Base-by-base conservation (phyloP, 345 rosid species). In the Tarenaya hassleriana region DNA sequence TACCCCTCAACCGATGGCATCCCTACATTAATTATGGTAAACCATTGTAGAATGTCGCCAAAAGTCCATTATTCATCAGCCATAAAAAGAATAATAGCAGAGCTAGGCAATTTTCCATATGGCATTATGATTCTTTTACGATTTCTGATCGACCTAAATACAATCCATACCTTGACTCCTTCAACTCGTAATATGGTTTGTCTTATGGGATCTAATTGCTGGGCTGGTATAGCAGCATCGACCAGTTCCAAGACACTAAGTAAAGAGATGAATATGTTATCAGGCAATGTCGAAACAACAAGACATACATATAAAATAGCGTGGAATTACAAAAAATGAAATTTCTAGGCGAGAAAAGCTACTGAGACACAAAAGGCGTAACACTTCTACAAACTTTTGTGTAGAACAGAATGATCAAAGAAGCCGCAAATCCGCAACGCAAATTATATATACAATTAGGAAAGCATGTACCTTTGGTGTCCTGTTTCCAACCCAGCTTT, bases 1-100 rank as follows among this genome's bases (percentile, higher is more conserved):
- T 87, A 53, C 95, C 98, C 70, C 98, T 77, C 74, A 91, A 73
- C 41, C 82, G 95, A 69, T 91, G 98, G 59, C 96, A 87, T 52
- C 95, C 96, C 96, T 91, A 69, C 48, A 55, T 7, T 33, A 7
- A 33, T 33, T 7, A 7, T 34, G 60, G 15, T 45, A 38, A 33
- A 55, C 35, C 35, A 33, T 7, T 33, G 35, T 11, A 33, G 16
- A 39, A 55, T 55, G 47, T 24, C 61, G 48, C 16, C 37, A 51
- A 41, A 50, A n/a, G 24, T 43, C 14, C 8, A 20, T 17, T 42
- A 51, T 17, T 51, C 48, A 52, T 18, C 52, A 39, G 32, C 38
- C 24, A 54, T 15, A 32, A 54, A 19, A 7, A 51, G 39, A 15
- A 45, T 19, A 33, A 20, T 18, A 44, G 32, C 56, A 46, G 5